Base-by-base conservation (phyloP, 495 filamentous ascomycete genomes). In the Barbatosphaeria neglecta region DNA sequence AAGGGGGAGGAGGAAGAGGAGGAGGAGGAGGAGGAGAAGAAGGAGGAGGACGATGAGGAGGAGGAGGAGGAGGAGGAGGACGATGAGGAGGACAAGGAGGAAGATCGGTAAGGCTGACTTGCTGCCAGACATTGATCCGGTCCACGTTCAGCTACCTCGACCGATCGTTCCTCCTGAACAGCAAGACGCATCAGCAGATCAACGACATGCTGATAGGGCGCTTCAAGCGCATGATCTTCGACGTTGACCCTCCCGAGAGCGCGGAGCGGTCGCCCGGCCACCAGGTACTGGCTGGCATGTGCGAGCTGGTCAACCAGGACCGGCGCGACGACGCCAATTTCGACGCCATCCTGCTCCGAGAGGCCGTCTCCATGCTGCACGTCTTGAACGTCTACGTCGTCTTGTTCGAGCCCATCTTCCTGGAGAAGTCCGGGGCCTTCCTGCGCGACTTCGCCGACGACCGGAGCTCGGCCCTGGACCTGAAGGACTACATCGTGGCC, bases 81-180 rank as follows among this genome's bases (percentile, higher is more conserved):
- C n/a, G n/a, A n/a, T n/a, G n/a, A n/a, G n/a, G n/a, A n/a, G n/a
- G n/a, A n/a, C n/a, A n/a, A n/a, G n/a, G n/a, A n/a, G n/a, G n/a
- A n/a, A 13, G 6, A 13, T 16, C 18, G 6, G 33, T 11, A 16
- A 37, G 18, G 16, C 37, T 39, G 37, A 39, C 37, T 17, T 19
- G 9, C 3, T 10, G 6, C 37, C 57, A 87, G 86, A 74, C 77
- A 33, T 81, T 76, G 17, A 72, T 98, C 43, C 76, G 87, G 46
- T 87, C 80, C 49, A 82, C 95, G 24, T 97, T 95, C 68, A 90
- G 84, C 57, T 96, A 89, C 51, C 72, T 98, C 45, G 90, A 98
- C 56, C 80, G 92, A 48, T 86, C 87, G 4, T 95, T 86, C 59
- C 75, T 98, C 18, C 68, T 95, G 1, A 78, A 81, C 25, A 76